Conservation (phyloP, 768 basidiomycete species). For the Pleurotus sapidus region DNA sequence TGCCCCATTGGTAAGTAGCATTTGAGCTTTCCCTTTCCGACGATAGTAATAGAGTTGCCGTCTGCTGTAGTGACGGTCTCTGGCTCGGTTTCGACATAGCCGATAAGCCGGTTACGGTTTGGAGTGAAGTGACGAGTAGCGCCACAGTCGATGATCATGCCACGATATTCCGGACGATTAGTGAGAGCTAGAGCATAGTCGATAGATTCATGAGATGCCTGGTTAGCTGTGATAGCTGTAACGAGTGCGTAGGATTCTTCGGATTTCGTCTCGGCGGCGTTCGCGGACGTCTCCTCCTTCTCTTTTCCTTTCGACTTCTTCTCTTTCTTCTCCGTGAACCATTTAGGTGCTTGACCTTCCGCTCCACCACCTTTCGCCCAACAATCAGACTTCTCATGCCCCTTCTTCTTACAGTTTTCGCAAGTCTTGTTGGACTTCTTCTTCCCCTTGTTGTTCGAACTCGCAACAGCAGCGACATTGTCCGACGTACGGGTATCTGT, state of each 20-base stretch:
- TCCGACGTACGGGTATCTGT: conserved; percentile 15
- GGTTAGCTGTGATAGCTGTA: background rate
- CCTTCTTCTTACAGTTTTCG: conserved; percentile 14
- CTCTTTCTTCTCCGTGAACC: background rate
- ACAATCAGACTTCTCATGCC: conserved; percentile 19
- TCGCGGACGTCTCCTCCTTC: background rate
- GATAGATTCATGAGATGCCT: background rate
- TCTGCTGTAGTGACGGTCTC: conserved; percentile 24
- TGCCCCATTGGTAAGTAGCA: conserved; percentile 18
- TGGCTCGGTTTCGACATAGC: conserved; percentile 16
- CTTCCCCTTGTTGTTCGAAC: background rate
- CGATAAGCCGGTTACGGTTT: conserved; percentile 20
- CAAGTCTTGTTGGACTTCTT: conserved; percentile 7
- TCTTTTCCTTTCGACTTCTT: background rate
- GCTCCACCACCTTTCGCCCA: conserved; percentile 24
- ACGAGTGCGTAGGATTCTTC: background rate
- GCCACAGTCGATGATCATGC: conserved; percentile 26
- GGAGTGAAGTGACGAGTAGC: conserved; percentile 30
- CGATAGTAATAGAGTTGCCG: conserved; percentile 21
- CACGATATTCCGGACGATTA: background rate
- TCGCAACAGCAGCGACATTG: conserved; percentile 9
- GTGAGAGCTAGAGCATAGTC: background rate
- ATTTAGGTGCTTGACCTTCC: conserved; percentile 20
- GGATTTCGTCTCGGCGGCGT: background rate
- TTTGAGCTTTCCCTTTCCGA: conserved; percentile 24